A percentile compares a stretch with the other conserved stretches of the same genome.
These are phyloP conservation scores for Ambispora gerdemannii DNA, from an alignment of 192 early-diverging fungal species.

Conservation along the genomic window DNA sequence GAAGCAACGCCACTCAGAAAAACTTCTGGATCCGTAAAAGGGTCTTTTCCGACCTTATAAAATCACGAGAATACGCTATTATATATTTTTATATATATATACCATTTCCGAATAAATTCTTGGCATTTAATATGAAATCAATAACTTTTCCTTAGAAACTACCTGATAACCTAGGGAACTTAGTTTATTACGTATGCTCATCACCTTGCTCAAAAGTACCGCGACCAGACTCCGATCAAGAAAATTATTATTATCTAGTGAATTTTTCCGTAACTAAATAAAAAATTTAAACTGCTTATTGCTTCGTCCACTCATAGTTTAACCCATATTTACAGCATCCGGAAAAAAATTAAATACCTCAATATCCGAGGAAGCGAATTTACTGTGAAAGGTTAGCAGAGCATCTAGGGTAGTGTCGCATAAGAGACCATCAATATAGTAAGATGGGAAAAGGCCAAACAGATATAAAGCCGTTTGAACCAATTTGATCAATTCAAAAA, in stretches of 20 bases:
- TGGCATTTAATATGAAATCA: no score
- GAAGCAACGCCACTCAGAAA: slow-evolving; percentile 34
- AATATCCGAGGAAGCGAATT: slow-evolving; percentile 30
- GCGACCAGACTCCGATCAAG: slow-evolving; percentile 45
- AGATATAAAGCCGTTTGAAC: slow-evolving; percentile 42
- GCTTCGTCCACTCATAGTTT: background rate
- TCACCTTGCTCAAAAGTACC: slow-evolving; percentile 36
- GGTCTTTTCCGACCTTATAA: slow-evolving; percentile 50
- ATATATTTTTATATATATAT: no score
- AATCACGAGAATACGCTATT: slow-evolving; percentile 3
- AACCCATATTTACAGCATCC: slow-evolving; percentile 28
- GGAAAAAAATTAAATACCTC: background rate
- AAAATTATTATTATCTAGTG: slow-evolving; percentile 27
- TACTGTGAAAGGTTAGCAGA: slow-evolving; percentile 33
- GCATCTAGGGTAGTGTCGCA: slow-evolving; percentile 39
- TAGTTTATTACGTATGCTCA: slow-evolving; percentile 42
- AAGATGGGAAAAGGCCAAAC: slow-evolving; percentile 30
- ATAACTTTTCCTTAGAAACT: no score
- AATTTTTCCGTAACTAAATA: background rate
- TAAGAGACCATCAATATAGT: slow-evolving; percentile 44
- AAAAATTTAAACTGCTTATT: background rate
- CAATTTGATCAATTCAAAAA: slow-evolving; percentile 38
- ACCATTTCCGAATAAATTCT: no score
- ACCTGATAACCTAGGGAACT: slow-evolving; percentile 40
- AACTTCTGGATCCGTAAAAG: slow-evolving; percentile 39